Evolutionary conservation across 2,329 filamentous ascomycete species (phyloP).

Genomic region (Tothia fuscella): DNA sequence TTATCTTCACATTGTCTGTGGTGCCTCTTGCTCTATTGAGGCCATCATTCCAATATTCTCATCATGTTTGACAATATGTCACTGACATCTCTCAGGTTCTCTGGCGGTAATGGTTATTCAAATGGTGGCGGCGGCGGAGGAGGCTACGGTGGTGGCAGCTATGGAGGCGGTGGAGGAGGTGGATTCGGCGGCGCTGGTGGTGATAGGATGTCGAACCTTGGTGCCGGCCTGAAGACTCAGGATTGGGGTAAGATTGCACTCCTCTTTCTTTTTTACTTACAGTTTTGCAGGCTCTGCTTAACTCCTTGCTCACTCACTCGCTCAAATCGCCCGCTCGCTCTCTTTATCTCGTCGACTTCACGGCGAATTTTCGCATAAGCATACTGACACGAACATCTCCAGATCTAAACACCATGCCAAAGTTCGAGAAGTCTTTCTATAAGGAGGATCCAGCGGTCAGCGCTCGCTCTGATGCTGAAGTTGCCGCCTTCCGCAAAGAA

Average conservation of each 20-base stretch:
- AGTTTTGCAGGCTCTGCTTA: not conserved
- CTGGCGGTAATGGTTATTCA: slow-evolving; percentile 33
- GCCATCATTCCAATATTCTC: not conserved
- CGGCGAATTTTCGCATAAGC: slow-evolving; percentile 6
- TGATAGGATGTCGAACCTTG: slow-evolving; percentile 89
- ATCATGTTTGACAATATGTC: not conserved
- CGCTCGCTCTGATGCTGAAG: slow-evolving; percentile 61
- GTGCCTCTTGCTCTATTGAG: not conserved
- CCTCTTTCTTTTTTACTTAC: too few relatives aligned
- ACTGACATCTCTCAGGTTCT: slow-evolving; percentile 17
- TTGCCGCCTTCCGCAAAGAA: slow-evolving; percentile 77
- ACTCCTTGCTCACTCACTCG: slow-evolving; percentile 8
- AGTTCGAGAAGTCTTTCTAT: slow-evolving; percentile 99
- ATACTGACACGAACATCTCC: slow-evolving; percentile 18
- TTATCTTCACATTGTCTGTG: not conserved
- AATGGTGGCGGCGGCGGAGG: slow-evolving; percentile 14
- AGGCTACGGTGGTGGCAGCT: slow-evolving; percentile 22
- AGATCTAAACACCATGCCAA: slow-evolving; percentile 72
- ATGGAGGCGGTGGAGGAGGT: slow-evolving; percentile 24
- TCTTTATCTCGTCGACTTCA: slow-evolving; percentile 7
- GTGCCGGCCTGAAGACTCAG: slow-evolving; percentile 75
- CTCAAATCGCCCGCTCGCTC: too few relatives aligned
- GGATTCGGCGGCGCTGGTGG: slow-evolving; percentile 55
- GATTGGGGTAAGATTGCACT: slow-evolving; percentile 75
- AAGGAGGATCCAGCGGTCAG: slow-evolving; percentile 80